Base-by-base conservation (phyloP, 768 basidiomycete genomes). In the Termitomyces sp. region DNA sequence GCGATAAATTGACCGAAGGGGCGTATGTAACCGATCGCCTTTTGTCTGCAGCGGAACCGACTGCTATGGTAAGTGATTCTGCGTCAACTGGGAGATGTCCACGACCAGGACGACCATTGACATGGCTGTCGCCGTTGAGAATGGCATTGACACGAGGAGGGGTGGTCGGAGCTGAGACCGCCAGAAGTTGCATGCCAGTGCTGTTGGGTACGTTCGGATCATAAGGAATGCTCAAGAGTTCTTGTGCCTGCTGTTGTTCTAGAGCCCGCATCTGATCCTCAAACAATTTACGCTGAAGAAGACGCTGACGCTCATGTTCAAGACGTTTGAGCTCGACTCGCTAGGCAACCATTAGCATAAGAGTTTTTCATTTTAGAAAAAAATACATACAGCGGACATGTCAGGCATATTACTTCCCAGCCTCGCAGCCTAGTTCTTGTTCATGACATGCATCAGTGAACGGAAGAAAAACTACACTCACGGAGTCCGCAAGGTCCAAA, bases 241-340 rank as follows among this genome's bases (percentile, higher is more conserved):
- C 91, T 62, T 90, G 87, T 13, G 85, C 86, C 73, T 98, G 95
- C 71, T 93, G 87, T 62, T 89, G 87, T 74, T 98, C 94, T 62
- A 98, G 82, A 54, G 81, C 86, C 55, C 89, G 88, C 95, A 97
- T 97, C 74, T 97, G 94, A 66, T 96, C 92, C 73, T 98, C 95
- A 71, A 98, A 98, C 66, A 92, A 74, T 72, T 86, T 89, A 68
- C 94, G 87, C 70, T 96, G 94, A 44, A 91, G 70, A 40, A 76
- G 76, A 60, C 94, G 92, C 73, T 94, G 92, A 52, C 91, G 86
- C 72, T 97, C 94, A 68, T 98, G 93, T 71, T 94, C 87, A 62
- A 90, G 74, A 64, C 94, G 89, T 71, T 94, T 97, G 67, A 93
- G 79, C 70, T 95, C 92, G 60, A 94, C 87, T 65, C 91, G 90